Evolutionary conservation across 495 filamentous ascomycete genomes (phyloP).

Genomic region (Talaromyces borbonicus): DNA sequence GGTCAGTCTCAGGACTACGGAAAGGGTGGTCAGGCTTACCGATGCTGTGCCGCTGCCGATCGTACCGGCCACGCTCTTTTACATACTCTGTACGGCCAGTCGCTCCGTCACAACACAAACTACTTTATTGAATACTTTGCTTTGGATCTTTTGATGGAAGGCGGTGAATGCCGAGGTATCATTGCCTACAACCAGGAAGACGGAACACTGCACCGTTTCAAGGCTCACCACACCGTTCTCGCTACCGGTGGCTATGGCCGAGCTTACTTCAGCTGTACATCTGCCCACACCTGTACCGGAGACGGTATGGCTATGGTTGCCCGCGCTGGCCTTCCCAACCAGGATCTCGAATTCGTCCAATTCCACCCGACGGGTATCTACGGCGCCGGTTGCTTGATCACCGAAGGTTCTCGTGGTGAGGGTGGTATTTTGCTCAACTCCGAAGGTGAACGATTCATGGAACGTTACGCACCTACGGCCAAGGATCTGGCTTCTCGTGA

Average conservation of each 20-base stretch:
- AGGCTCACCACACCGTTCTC: conserved; percentile 88
- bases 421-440: conserved; percentile 95
- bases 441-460: conserved; percentile 98
- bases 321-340: conserved; percentile 93
- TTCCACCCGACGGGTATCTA: conserved; percentile 99
- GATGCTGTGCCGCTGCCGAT: conserved; percentile 91
- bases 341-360: conserved; percentile 99
- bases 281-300: conserved; percentile 95
- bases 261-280: conserved; percentile 96
- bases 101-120: conserved; percentile 91
- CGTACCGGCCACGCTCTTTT: conserved; percentile 93
- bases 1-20: conserved; percentile 92
- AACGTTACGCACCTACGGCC: conserved; percentile 92
- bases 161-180: conserved; percentile 90
- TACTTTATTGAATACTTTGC: conserved; percentile 99
- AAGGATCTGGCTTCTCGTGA: conserved; percentile 94
- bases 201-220: conserved; percentile 91
- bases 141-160: conserved; percentile 91
- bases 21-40: conserved; percentile 94
- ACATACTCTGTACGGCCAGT: conserved; percentile 97
- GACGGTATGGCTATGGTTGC: conserved; percentile 99
- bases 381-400: conserved; percentile 96
- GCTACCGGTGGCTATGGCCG: conserved; percentile 95
- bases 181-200: conserved; percentile 98
- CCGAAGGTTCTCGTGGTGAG: conserved; percentile 95